A percentile compares a stretch with the other conserved stretches of the same genome.
Conservation (phyloP, 768 basidiomycete genomes). For the Leucogyrophana mollusca region DNA sequence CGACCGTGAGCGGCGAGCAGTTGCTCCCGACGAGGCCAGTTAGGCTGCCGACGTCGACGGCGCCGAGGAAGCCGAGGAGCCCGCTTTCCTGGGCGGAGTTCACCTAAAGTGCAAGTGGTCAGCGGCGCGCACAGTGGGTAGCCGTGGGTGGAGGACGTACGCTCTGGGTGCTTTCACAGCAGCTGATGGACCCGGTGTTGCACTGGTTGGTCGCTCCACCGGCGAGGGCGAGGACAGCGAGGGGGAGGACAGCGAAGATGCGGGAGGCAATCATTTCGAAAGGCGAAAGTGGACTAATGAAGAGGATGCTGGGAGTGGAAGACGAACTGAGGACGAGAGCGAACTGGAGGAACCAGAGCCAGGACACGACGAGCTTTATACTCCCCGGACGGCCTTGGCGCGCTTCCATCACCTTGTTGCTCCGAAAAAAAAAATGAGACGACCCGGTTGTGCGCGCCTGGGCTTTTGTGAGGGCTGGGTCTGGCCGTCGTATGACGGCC, state of each 20-base stretch:
- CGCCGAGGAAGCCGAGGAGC: slow-evolving; percentile 5
- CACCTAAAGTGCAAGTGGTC: not conserved
- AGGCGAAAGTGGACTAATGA: too few species aligned
- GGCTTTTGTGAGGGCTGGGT: too few species aligned
- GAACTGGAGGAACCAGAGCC: too few species aligned
- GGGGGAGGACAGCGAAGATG: slow-evolving; percentile 13
- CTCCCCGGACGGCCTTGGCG: too few species aligned
- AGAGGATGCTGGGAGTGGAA: too few species aligned
- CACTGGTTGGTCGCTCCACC: slow-evolving; percentile 24
- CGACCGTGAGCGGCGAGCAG: slow-evolving; percentile 11
- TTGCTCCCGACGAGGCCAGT: slow-evolving; percentile 13
- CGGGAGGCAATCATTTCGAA: too few species aligned
- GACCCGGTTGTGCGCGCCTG: too few species aligned
- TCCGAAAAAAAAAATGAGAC: too few species aligned
- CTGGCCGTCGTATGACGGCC: too few species aligned
- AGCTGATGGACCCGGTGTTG: slow-evolving; percentile 15
- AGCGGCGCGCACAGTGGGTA: not conserved
- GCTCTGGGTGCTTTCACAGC: slow-evolving; percentile 17
- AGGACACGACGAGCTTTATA: too few species aligned
- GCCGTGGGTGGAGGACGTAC: slow-evolving; percentile 8
- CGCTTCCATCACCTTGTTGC: too few species aligned
- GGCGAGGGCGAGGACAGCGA: slow-evolving; percentile 15
- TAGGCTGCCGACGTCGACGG: not conserved
- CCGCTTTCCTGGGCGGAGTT: slow-evolving; percentile 8
- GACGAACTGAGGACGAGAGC: too few species aligned